These are phyloP conservation scores for Fraxinus angustifolia DNA, from an alignment of 305 asterid genomes.

Conservation along the genomic window DNA sequence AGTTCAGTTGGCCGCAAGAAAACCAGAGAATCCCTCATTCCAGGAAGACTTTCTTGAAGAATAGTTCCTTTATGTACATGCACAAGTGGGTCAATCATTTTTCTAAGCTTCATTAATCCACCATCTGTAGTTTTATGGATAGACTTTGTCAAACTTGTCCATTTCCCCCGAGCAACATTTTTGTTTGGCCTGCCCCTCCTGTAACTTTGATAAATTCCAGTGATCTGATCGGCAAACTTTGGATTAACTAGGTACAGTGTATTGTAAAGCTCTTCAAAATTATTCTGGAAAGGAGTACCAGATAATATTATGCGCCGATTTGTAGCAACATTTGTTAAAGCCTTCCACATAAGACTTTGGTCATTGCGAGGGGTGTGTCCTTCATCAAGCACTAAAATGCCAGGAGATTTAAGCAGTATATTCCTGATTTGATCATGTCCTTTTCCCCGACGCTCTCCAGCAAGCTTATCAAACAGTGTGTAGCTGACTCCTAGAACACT, in stretches of 20 bases:
- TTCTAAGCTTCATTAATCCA: conserved; percentile 30
- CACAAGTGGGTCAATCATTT: conserved; percentile 48
- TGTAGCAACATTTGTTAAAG: conserved; percentile 43
- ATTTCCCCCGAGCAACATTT: conserved; percentile 23
- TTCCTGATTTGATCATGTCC: conserved; percentile 26
- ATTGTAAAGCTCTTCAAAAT: conserved; percentile 48
- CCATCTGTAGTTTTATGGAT: conserved; percentile 21
- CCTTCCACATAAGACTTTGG: conserved; percentile 46
- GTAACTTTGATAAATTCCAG: neutral
- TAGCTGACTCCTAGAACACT: conserved; percentile 58
- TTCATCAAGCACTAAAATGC: conserved; percentile 64
- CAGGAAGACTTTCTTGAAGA: conserved; percentile 52
- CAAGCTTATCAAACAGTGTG: conserved; percentile 37
- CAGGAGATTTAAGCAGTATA: conserved; percentile 44
- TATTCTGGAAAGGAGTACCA: conserved; percentile 80
- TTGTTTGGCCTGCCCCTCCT: conserved; percentile 3
- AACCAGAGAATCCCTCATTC: conserved; percentile 47
- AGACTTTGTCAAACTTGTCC: conserved; percentile 35
- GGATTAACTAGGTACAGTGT: conserved; percentile 63
- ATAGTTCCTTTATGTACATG: conserved; percentile 57
- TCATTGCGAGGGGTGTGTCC: conserved; percentile 75
- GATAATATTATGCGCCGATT: conserved; percentile 55
- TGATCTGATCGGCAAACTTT: conserved; percentile 20
- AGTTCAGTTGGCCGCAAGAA: conserved; percentile 40
- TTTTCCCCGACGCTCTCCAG: conserved; percentile 20